phyloP scores from a whole-genome alignment of 331 rosid species.

The Malus hybrid region DNA sequence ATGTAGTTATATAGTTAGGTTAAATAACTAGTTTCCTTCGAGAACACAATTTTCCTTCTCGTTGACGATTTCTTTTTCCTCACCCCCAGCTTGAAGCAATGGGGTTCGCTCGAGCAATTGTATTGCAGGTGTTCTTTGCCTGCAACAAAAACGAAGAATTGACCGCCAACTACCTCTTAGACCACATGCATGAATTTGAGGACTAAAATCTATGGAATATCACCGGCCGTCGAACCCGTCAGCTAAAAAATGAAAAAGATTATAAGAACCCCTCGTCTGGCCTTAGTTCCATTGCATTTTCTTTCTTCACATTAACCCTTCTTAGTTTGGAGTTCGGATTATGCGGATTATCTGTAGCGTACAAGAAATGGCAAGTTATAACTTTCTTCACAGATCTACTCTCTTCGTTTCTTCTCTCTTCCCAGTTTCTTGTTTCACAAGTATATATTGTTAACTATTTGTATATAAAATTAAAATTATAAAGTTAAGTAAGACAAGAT shows the following conservation, averaged over 20 bases:
- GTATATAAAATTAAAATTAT: no score
- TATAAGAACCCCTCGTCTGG: not conserved
- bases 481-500: not conserved
- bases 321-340: slow-evolving; percentile 12
- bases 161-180: slow-evolving; percentile 92
- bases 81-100: slow-evolving; percentile 75
- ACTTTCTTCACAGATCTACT: not conserved
- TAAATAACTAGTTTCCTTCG: not conserved
- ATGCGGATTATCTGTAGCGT: slow-evolving; percentile 20
- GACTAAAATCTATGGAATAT: slow-evolving; percentile 29
- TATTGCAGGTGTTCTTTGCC: slow-evolving; percentile 84
- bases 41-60: not conserved
- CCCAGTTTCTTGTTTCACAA: not conserved
- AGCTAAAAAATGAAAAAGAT: not conserved
- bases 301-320: slow-evolving; percentile 5
- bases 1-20: not conserved
- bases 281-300: not conserved
- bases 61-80: not conserved
- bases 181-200: slow-evolving; percentile 87
- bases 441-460: no score
- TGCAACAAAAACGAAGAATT: slow-evolving; percentile 97
- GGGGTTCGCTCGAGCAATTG: slow-evolving; percentile 82
- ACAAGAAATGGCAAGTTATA: slow-evolving; percentile 8
- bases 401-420: not conserved
- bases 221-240: not conserved